Base-by-base conservation (phyloP, 768 basidiomycete genomes). In the Leccinellum luteum region DNA sequence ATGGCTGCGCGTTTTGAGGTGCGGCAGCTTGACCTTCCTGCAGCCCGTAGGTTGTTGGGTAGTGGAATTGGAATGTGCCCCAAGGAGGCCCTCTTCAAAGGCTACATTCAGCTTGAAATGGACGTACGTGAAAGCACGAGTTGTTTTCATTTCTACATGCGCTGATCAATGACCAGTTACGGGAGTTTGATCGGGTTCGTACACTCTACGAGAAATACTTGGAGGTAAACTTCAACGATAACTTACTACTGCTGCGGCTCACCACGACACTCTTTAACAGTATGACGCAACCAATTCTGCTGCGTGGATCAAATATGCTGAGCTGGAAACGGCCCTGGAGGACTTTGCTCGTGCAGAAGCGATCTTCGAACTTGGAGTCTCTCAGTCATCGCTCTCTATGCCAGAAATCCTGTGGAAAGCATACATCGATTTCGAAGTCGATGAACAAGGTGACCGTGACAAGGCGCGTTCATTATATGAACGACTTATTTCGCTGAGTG, bases 281-380 rank as follows among this genome's bases (percentile, higher is more conserved):
- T 92, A 85, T 69, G 96, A 98, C 71, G 81, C 94, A 0, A 86
- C 92, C 27, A 94, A 96, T 71, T 90, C 92, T 1, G 78, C 92
- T 1, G 92, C 94, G 0, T 98, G 96, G 96, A 96, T 98, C 74
- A 90, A 91, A 72, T 98, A 86, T 72, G 92, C 96, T 25, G 92
- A 96, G 66, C 84, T 97, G 32, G 95, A 98, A 73, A 82, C 85
- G 0, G 87, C 88, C 51, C 80, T 97, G 1, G 89, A 90, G 70
- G 95, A 98, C 72, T 86, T 89, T 69, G 78, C 85, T 23, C 93
- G 95, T 35, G 90, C 93, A 2, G 89, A 96, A 14, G 94, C 89
- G 5, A 94, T 98, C 67, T 98, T 93, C 75, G 94, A 97, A 73
- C 85, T 98, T 21, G 95, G 90, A 6, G 82, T 92, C 23, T 80